Base-by-base conservation (phyloP, 345 rosid species). In the Citrus glauca region DNA sequence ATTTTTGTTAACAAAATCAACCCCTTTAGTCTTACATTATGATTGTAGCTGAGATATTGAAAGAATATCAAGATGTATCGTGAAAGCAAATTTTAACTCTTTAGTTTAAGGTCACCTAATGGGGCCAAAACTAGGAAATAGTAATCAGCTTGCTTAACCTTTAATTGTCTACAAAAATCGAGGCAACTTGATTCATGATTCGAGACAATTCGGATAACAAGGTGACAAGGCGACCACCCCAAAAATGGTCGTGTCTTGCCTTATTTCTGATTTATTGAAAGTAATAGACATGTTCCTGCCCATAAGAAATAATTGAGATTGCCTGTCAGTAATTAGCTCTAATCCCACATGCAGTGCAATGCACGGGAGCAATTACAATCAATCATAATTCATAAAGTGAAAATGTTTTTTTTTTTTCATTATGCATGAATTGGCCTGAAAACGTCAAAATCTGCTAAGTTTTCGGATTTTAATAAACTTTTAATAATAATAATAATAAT, bases 171-270 rank as follows among this genome's bases (percentile, higher is more conserved):
- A 50, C 33, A 69, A 78, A 69, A 66, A 69, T 4, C 1, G 56
- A 65, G 85, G 74, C 82, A 78, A 60, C 13, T 11, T 20, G 24
- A 24, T 65, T n/a, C 30, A 35, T 74, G 78, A 81, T 77, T 69
- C 59, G 78, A 73, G 74, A 50, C 76, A 71, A 40, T 45, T 48
- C 45, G 71, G 37, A 74, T 45, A 64, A 73, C 30, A 65, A 55
- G 73, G 79, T 60, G 88, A 83, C 84, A 81, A 48, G 79, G 81
- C 72, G 82, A 83, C 86, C 85, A 75, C 77, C 83, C 66, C 42
- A 28, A 22, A 20, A 14, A 62, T 22, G 27, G 78, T 62, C 13
- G 48, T 75, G 88, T 85, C 50, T 45, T 13, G 0, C 16, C 88
- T 87, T n/a, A 80, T 81, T 69, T 64, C 40, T 71, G 72, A 72